phyloP scores from a whole-genome alignment of 768 basidiomycete species.

The Leccinum arenicola region DNA sequence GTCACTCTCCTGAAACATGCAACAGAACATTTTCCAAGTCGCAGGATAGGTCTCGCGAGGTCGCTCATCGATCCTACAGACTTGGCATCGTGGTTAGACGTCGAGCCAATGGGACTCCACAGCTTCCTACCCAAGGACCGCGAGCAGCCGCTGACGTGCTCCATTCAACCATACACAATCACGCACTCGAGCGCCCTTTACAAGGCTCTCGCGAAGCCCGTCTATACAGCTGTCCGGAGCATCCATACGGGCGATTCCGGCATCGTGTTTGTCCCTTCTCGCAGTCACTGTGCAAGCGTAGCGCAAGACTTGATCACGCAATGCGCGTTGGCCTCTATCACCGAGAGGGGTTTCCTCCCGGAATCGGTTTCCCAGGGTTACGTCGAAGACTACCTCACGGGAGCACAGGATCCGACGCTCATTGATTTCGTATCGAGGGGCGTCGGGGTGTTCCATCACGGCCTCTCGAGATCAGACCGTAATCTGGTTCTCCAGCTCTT shows the following conservation, averaged over 20 bases:
- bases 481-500: conserved; percentile 77
- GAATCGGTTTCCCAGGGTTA: conserved; percentile 45
- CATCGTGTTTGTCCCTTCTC: conserved; percentile 88
- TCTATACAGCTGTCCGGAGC: conserved; percentile 67
- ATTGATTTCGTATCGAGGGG: conserved; percentile 79
- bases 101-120: conserved; percentile 59
- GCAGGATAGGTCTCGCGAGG: conserved; percentile 73
- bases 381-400: conserved; percentile 55
- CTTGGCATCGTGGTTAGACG: conserved; percentile 80
- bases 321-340: conserved; percentile 72
- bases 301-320: conserved; percentile 87
- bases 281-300: conserved; percentile 65
- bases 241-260: conserved; percentile 46
- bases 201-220: conserved; percentile 90
- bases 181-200: conserved; percentile 84
- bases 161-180: conserved; percentile 77
- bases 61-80: conserved; percentile 81
- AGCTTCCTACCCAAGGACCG: conserved; percentile 82
- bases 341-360: conserved; percentile 66
- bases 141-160: conserved; percentile 69
- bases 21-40: conserved; percentile 57
- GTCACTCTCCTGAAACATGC: conserved; percentile 70
- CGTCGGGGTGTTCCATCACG: conserved; percentile 83
- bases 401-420: conserved; percentile 61
- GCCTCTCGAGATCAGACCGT: conserved; percentile 64